Base-by-base conservation (phyloP, 163 green algal genomes). In the Scenedesmus sp. region DNA sequence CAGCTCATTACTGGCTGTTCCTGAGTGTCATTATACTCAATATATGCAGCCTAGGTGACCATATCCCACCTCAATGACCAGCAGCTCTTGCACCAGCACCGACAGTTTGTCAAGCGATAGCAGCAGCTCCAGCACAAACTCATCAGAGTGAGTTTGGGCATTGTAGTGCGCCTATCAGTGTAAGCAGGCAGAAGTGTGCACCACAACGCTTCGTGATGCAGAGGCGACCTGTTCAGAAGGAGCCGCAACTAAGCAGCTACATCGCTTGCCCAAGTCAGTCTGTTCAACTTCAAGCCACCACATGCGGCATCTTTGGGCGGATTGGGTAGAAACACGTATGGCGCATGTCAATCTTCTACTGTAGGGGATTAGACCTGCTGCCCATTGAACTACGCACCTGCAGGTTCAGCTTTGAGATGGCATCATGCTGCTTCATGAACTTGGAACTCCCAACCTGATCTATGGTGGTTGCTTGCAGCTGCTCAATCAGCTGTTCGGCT, bases 51-150 rank as follows among this genome's bases (percentile, higher is more conserved):
- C 34, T 46, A 46, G 34, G 34, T 76, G 18, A 34, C 66, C 66
- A 26, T 52, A 26, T 9, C 93, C 6, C 86, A 97, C 95, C 94
- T 99, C 97, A 18, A 97, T 97, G 3, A 96, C 91, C 55, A 99
- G 95, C 76, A 99, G 96, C 77, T 99, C 96, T 56, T 97, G 94
- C 12, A 99, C 93, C 34, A 99, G 93, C 56, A 96, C 74, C 1
- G 93, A 79, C 62, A 99, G 82, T 91, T 97, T 98, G 92, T 97
- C 97, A 52, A 95, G 91, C 2, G 95, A 97, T 16, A 98, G 92
- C 16, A 99, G 92, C 52, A 95, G 87, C 88, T 98, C 97, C 82
- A 97, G 95, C 0, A 99, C 96, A 93, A 98, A 99, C 92, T 99
- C 98, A 82, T 99, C 97, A 16, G 95, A 95, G 90, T 98, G 95